A percentile compares a stretch with the other conserved stretches of the same genome.
Conservation (phyloP, 768 basidiomycete species). For the Phlegmacium glaucopus region DNA sequence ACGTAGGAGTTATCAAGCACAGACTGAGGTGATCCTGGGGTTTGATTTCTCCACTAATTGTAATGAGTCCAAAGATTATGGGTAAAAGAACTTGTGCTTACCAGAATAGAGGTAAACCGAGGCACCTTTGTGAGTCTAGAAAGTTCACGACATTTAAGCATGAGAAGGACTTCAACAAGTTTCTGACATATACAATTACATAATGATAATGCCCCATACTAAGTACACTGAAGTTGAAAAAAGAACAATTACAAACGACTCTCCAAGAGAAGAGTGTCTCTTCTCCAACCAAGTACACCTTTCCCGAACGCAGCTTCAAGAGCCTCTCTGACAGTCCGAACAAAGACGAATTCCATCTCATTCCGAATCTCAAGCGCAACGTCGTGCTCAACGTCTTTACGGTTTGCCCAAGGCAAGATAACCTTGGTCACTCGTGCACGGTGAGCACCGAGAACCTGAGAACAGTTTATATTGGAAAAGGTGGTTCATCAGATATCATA, state of each 20-base stretch:
- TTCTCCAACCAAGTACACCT: slow-evolving; percentile 62
- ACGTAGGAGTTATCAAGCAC: slow-evolving; percentile 7
- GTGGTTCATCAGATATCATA: too few species aligned
- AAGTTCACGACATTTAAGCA: slow-evolving; percentile 28
- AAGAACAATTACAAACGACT: slow-evolving; percentile 25
- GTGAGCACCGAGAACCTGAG: slow-evolving; percentile 71
- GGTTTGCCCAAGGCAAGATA: slow-evolving; percentile 80
- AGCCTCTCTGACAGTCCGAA: slow-evolving; percentile 74
- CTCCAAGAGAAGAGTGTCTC: slow-evolving; percentile 36
- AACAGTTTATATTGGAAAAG: too few species aligned
- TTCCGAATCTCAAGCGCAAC: slow-evolving; percentile 68
- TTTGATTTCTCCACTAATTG: slow-evolving; percentile 37
- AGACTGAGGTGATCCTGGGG: slow-evolving; percentile 30
- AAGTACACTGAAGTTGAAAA: not conserved
- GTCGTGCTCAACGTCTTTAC: slow-evolving; percentile 86
- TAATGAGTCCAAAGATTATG: not conserved
- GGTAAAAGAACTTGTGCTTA: slow-evolving; percentile 14
- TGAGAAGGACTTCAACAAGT: too few species aligned
- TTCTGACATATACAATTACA: too few species aligned
- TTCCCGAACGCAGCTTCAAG: slow-evolving; percentile 82
- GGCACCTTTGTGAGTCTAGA: slow-evolving; percentile 29
- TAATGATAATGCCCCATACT: too few species aligned
- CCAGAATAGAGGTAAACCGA: slow-evolving; percentile 32
- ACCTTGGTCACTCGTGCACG: slow-evolving; percentile 81
- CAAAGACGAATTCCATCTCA: slow-evolving; percentile 82